A percentile compares a stretch with the other conserved stretches of the same genome.
phyloP scores from a whole-genome alignment of 1,284 basidiomycete genomes.

The Amylostereum areolatum region DNA sequence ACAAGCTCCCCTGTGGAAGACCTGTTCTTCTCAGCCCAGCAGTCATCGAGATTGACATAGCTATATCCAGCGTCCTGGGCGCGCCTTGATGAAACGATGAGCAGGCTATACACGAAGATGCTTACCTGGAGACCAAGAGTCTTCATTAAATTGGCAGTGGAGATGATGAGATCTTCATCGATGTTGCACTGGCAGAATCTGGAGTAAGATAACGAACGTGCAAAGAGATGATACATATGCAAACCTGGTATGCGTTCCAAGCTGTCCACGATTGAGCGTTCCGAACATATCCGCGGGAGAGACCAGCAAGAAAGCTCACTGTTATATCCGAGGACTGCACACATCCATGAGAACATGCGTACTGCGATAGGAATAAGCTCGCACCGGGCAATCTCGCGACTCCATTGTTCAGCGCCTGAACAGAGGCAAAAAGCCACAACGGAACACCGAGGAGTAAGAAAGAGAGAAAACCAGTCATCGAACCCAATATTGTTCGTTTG shows the following conservation, averaged over 20 bases:
- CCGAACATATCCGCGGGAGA: background rate
- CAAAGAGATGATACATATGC: background rate
- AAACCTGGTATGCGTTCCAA: constrained; percentile 28
- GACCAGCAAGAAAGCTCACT: constrained; percentile 16
- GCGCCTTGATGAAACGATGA: background rate
- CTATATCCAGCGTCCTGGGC: constrained; percentile 29
- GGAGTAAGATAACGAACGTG: background rate
- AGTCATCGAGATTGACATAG: constrained; percentile 34
- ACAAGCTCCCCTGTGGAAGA: constrained; percentile 25
- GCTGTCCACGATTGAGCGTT: constrained; percentile 14
- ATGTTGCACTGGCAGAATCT: constrained; percentile 27
- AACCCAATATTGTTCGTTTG: too few relatives aligned
- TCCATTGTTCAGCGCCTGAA: too few relatives aligned
- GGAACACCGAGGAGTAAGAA: too few relatives aligned
- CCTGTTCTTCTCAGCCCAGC: constrained; percentile 31
- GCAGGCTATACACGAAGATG: background rate
- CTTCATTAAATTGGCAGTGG: constrained; percentile 28
- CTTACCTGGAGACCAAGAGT: constrained; percentile 26
- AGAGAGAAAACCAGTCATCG: too few relatives aligned
- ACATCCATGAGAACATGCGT: background rate
- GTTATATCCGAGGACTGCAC: constrained; percentile 26
- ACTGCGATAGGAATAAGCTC: too few relatives aligned
- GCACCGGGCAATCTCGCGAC: too few relatives aligned
- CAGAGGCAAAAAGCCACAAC: too few relatives aligned
- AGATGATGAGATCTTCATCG: constrained; percentile 28